Evolutionary conservation across 805 yeast genomes (phyloP), one percentile per base, ranked within the genome.

Genomic region (Suhomyces sp.): DNA sequence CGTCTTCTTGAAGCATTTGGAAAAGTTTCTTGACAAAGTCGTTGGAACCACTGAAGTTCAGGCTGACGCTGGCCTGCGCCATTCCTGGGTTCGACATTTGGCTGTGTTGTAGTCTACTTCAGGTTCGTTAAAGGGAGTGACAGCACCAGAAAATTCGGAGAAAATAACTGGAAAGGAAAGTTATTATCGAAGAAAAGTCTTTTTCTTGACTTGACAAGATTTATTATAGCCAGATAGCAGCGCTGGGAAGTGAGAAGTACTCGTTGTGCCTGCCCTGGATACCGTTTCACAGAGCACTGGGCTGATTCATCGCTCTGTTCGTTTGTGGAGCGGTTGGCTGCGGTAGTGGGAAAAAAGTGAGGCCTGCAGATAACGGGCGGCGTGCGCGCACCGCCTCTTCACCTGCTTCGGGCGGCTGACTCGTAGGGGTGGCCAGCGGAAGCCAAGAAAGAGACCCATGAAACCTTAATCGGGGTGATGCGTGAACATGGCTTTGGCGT

Each of bases 1-100:
- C 77, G 54, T 88, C 88, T 56, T 86, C 89, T 63, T 90, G 94
- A 46, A 93, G 78, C 92, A 93, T 93, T 54, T 85, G 86, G 67
- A 83, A 90, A 33, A 88, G 70, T 67, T 88, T 88, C 61, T 87
- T 84, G 44, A 88, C 94, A 60, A 88, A 88, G 66, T 88, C 96
- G 55, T 85, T 85, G n/a, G 87, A 84, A 1, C 86, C 84, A 49
- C 72, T 65, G 50, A 68, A 73, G 50, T 71, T 71, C 22, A 72
- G 68, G 47, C 66, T 60, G 24, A 68, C 54, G 13, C 68, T 55
- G 29, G 46, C 46, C 31, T 19, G 46, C 23, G 10, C 31, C 27
- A 24, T 13, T 24, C 17, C 46, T 5, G 46, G 31, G 12, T 23
- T 42, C 46, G 31, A 42, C 27, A 42, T 42, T 12, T 13, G 12